Base-by-base conservation (phyloP, 2,329 filamentous ascomycete genomes). In the Xylariaceae sp. region DNA sequence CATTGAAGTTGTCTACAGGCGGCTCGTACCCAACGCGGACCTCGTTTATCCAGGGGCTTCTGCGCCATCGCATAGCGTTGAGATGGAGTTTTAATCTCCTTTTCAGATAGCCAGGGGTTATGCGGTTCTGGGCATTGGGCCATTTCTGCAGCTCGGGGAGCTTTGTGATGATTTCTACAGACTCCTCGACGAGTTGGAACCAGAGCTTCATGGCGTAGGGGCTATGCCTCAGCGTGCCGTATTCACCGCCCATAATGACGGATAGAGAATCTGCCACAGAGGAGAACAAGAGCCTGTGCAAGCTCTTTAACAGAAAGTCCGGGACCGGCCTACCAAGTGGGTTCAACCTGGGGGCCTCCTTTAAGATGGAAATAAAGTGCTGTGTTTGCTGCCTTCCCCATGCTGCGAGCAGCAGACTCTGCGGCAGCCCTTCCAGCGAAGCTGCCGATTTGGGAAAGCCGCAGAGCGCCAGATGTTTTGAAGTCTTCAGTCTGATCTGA, bases 1-100 rank as follows among this genome's bases (percentile, higher is more conserved):
- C 92, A 65, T 95, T 96, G 58, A 92, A 80, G 62, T 86, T 95
- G 41, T 91, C 82, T 38, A 96, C 80, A 61, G 96, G 90, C 0
- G 89, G 90, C 50, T 75, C 70, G 53, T 72, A 71, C 1, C 87
- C 86, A 1, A 69, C 66, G 11, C 80, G 71, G 11, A 91, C 73
- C 60, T 86, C 82, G 46, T 78, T 76, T 6, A 88, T 71, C 82
- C 95, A 90, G 17, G 75, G 78, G 60, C 82, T 88, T 67, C 76
- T 71, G 45, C 83, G 81, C 48, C 78, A 69, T 11, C 74, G 73
- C 11, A 81, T 84, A 44, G 70, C 74, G 30, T 71, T 62, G 3
- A 87, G 71, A 46, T 72, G 75, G 5, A 76, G 69, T 9, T 81
- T 73, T n/a, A 85, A 67, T 30, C 77, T 75, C 48, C 84, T 79